These are phyloP conservation scores for Fraxinus americana DNA, from an alignment of 257 asterid species.

Conservation along the genomic window DNA sequence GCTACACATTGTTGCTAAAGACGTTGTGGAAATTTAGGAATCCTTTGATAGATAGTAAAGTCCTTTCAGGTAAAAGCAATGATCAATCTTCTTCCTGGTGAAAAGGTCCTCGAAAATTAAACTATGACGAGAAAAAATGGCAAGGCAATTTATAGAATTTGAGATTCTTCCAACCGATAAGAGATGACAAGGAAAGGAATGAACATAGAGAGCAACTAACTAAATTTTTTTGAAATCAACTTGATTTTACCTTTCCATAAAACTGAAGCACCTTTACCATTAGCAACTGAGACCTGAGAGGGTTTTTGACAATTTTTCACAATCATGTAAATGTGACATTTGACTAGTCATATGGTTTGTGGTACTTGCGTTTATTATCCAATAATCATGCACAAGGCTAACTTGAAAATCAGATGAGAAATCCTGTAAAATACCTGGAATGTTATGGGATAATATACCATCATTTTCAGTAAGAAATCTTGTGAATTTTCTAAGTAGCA, in stretches of 20 bases:
- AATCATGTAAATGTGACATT: neutral
- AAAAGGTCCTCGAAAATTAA: neutral
- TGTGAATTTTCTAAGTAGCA: neutral
- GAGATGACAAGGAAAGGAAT: neutral
- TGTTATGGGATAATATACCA: neutral
- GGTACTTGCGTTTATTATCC: neutral
- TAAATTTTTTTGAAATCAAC: neutral
- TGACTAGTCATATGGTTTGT: neutral
- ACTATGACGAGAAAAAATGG: neutral
- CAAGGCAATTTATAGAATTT: neutral
- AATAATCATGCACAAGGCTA: neutral
- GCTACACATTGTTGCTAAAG: neutral
- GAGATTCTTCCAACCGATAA: neutral
- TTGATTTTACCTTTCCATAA: neutral
- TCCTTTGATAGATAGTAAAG: neutral
- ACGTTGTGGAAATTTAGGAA: neutral
- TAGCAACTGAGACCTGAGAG: neutral
- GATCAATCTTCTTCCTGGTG: neutral
- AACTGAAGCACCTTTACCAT: neutral
- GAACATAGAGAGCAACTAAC: neutral
- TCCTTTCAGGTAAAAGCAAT: neutral
- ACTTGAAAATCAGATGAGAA: neutral
- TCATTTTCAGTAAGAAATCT: neutral
- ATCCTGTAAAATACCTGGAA: neutral
- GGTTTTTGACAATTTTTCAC: neutral